These are phyloP conservation scores for Alternaria atra DNA, from an alignment of 2,329 filamentous ascomycete species.

Conservation along the genomic window DNA sequence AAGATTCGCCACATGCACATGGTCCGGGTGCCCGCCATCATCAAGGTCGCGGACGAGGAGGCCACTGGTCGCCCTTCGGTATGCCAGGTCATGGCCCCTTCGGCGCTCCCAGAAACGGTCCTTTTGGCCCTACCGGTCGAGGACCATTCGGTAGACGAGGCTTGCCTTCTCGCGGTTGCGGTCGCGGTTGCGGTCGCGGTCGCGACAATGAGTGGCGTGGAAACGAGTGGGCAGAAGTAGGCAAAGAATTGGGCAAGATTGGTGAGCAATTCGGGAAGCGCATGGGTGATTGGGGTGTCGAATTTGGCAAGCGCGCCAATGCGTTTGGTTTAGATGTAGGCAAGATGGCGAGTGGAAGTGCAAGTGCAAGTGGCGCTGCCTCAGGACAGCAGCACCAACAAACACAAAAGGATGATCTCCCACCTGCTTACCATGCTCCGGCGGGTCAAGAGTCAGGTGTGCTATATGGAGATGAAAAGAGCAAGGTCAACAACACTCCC, in stretches of 20 bases:
- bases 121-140: constrained; percentile 18
- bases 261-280: constrained; percentile 47
- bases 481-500: constrained; percentile 5
- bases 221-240: constrained; percentile 19
- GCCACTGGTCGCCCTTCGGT: constrained; percentile 29
- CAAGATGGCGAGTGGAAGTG: constrained; percentile 11
- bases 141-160: constrained; percentile 13
- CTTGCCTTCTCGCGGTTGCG: constrained; percentile 1
- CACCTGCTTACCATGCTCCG: constrained; percentile 23
- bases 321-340: constrained; percentile 32
- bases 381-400: not conserved
- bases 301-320: constrained; percentile 39
- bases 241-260: constrained; percentile 23
- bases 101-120: constrained; percentile 17
- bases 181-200: constrained; percentile 7
- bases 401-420: constrained; percentile 21
- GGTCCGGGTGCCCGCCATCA: constrained; percentile 2
- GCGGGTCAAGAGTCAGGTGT: constrained; percentile 35
- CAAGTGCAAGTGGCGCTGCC: constrained; percentile 1
- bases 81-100: constrained; percentile 16
- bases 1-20: not conserved
- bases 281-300: constrained; percentile 41
- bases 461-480: constrained; percentile 10
- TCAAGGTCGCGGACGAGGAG: not conserved
- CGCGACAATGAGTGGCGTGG: constrained; percentile 3